Evolutionary conservation across 208 protist species (phyloP), one percentile per base, ranked within the genome.

Genomic region (Leishmania gerbilli): DNA sequence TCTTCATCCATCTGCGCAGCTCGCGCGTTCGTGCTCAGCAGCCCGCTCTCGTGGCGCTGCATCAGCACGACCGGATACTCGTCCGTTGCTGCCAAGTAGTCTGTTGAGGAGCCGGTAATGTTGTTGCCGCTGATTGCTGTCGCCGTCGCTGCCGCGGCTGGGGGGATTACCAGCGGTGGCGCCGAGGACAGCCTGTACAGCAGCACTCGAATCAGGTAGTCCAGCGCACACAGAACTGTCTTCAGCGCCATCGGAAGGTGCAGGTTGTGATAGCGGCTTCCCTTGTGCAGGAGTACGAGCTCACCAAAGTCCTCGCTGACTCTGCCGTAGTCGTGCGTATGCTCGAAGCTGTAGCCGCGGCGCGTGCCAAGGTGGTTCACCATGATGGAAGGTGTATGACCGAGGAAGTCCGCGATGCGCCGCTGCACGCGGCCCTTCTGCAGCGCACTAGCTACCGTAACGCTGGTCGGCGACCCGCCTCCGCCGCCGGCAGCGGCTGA

Each of bases 301-400:
- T 86, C 84, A 7, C 78, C 77, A 69, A 91, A 89, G 68, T 93
- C 87, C 55, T 89, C 87, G 69, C 88, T 87, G n/a, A 88, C 81
- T 31, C 67, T 82, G 45, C 84, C 81, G 79, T 91, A 92, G 82
- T 95, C 93, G 45, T 89, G 87, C 24, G 90, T 86, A 42, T 86
- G 72, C 55, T 96, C 91, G 80, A 97, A 95, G 79, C 92, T 96
- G 86, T 93, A 95, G 84, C 94, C 91, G 9, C 92, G 88, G 34
- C 88, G 89, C 58, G 88, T 84, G 40, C 90, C 87, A n/a, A 82
- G 62, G 34, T 85, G 82, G 45, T 79, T 85, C 17, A 85, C 82
- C 17, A 75, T 81, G 71, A 85, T 85, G 55, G 40, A 72, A 47
- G 82, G 82, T 15, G 77, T 81, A 77, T 85, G 77, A 5, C 82